These are phyloP conservation scores for Scleroderma bovista DNA, from an alignment of 768 basidiomycete genomes.

Conservation along the genomic window DNA sequence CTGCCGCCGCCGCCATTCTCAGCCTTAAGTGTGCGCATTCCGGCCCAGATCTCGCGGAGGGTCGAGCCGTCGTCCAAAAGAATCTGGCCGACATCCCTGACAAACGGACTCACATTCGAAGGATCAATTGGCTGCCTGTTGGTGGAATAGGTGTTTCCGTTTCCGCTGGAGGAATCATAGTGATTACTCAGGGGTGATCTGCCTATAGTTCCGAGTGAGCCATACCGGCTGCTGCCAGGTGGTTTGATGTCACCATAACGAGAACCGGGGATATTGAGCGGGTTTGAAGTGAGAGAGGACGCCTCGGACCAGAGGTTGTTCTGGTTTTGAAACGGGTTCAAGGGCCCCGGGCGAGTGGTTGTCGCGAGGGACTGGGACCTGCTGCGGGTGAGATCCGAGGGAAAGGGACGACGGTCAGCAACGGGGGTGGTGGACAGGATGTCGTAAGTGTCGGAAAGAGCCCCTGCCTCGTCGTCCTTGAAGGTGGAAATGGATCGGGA, in stretches of 20 bases:
- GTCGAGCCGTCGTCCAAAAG: slow-evolving; percentile 68
- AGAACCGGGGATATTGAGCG: slow-evolving; percentile 48
- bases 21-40: slow-evolving; percentile 58
- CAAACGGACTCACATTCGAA: slow-evolving; percentile 82
- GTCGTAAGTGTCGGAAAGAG: slow-evolving; percentile 57
- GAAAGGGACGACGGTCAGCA: slow-evolving; percentile 54
- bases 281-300: slow-evolving; percentile 41
- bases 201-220: slow-evolving; percentile 50
- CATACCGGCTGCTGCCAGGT: slow-evolving; percentile 58
- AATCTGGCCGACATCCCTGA: slow-evolving; percentile 78
- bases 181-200: slow-evolving; percentile 51
- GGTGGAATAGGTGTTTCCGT: slow-evolving; percentile 42
- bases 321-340: slow-evolving; percentile 40
- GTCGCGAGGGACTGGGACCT: slow-evolving; percentile 74
- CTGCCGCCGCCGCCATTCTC: slow-evolving; percentile 63
- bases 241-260: slow-evolving; percentile 62
- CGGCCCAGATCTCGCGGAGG: slow-evolving; percentile 70
- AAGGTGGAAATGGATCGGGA: slow-evolving; percentile 68
- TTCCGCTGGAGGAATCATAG: slow-evolving; percentile 43
- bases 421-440: slow-evolving; percentile 37
- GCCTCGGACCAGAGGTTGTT: slow-evolving; percentile 52
- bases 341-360: slow-evolving; percentile 43
- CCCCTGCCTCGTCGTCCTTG: slow-evolving; percentile 76
- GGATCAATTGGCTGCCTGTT: slow-evolving; percentile 43
- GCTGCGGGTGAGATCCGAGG: slow-evolving; percentile 62